Base-by-base conservation (phyloP, 2,329 filamentous ascomycete genomes). In the Penicillium sp. region DNA sequence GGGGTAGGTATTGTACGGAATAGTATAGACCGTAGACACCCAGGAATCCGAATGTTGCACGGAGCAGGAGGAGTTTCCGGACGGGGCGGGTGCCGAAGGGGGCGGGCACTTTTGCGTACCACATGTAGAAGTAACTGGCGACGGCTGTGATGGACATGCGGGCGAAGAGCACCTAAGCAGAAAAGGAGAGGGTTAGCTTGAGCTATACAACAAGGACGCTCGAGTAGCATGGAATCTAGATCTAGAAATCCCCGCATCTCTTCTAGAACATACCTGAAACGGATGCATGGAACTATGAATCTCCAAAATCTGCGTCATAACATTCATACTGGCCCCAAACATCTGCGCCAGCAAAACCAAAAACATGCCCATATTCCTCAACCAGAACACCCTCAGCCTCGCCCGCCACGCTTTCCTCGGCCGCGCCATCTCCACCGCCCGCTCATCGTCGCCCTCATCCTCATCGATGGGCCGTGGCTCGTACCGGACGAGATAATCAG, bases 321-420 rank as follows among this genome's bases (percentile, higher is more conserved):
- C 86, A 74, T 95, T 96, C 93, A 97, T 97, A 56, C 91, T 78
- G 0, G 90, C 88, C 1, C 89, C 92, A 69, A 97, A 97, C 38
- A 95, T 80, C 76, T 96, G 92, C 0, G 92, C 86, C 2, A 89
- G 64, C 19, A 93, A 81, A 47, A 97, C 91, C 49, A 93, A 81
- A 24, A 90, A 81, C 22, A 93, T 84, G 1, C 91, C 91, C 67
- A 89, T 89, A 71, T 95, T 93, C 58, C 81, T 79, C 4, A 77
- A 65, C 89, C 89, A 92, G 56, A 73, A 58, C 1, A 60, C 53
- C 42, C 15, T 71, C 67, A 72, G 61, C 47, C 65, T 72, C 33
- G 60, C 68, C 49, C 65, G 69, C 71, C 73, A 72, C 61, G 73
- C 73, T 53, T 60, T 71, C 55, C 54, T 71, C 58, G 62, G 69